phyloP scores from a whole-genome alignment of 2,329 filamentous ascomycete genomes.

The Colletotrichum sp. region DNA sequence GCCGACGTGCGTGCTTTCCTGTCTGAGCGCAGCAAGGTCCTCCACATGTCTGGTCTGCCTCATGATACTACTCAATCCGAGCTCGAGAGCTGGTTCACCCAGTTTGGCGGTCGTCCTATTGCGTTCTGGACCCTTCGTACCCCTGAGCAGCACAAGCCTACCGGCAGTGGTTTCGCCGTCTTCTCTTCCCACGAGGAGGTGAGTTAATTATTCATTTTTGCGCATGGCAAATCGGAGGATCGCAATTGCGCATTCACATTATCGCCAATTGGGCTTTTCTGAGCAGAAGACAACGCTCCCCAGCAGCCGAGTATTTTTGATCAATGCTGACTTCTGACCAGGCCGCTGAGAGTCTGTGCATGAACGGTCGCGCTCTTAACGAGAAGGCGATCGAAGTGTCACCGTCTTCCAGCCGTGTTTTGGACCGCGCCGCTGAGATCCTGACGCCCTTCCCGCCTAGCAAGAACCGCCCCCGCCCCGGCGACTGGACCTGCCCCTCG shows the following conservation, averaged over 20 bases:
- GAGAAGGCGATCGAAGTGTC: slow-evolving; percentile 99
- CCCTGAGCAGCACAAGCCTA: slow-evolving; percentile 99
- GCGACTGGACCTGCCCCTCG: slow-evolving; percentile 98
- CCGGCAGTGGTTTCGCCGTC: slow-evolving; percentile 95
- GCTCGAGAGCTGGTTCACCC: slow-evolving; percentile 99
- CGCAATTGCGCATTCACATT: neutral
- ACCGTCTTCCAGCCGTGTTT: slow-evolving; percentile 93
- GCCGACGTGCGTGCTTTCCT: slow-evolving; percentile 97
- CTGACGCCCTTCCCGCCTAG: slow-evolving; percentile 96
- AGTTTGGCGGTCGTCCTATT: slow-evolving; percentile 96
- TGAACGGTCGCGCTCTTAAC: slow-evolving; percentile 97
- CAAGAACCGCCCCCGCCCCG: slow-evolving; percentile 96
- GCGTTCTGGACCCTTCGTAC: slow-evolving; percentile 99
- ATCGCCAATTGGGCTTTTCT: neutral
- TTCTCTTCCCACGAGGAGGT: slow-evolving; percentile 99
- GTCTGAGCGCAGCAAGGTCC: slow-evolving; percentile 94
- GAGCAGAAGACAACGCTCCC: neutral
- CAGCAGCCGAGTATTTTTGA: neutral
- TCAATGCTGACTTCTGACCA: slow-evolving; percentile 38
- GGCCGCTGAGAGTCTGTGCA: slow-evolving; percentile 97
- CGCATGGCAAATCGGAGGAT: neutral
- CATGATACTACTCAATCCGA: slow-evolving; percentile 99
- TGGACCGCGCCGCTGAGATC: slow-evolving; percentile 95
- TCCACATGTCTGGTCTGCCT: slow-evolving; percentile 96
- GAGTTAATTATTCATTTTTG: slow-evolving; percentile 40